Conservation (phyloP, 345 rosid genomes). For the Eucalyptus tenuipes region DNA sequence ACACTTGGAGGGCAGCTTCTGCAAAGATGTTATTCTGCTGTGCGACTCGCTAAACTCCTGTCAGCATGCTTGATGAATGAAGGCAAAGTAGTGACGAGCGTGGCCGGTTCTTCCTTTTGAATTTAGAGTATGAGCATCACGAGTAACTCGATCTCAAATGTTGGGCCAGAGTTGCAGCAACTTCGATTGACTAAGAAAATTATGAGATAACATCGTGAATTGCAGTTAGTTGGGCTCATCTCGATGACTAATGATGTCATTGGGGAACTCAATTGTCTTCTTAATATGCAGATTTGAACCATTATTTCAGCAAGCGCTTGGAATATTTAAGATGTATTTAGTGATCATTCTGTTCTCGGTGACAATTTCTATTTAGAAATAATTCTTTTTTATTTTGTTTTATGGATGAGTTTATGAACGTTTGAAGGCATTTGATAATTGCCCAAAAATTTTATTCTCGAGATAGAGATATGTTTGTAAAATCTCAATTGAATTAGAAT, state of each 20-base stretch:
- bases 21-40: background rate
- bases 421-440: rapidly evolving
- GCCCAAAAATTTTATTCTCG: too few relatives aligned
- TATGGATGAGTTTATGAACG: rapidly evolving
- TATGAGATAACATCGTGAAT: background rate
- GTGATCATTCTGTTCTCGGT: rapidly evolving
- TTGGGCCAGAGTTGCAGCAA: background rate
- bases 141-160: background rate
- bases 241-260: background rate
- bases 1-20: background rate
- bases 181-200: background rate
- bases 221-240: background rate
- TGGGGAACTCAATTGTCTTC: background rate
- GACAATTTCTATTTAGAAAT: too few relatives aligned
- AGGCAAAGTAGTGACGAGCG: background rate
- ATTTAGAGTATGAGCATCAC: background rate
- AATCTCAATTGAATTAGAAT: too few relatives aligned
- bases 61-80: background rate
- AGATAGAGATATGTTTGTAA: too few relatives aligned
- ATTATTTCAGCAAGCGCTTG: background rate
- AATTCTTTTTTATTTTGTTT: too few relatives aligned
- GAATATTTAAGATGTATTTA: background rate
- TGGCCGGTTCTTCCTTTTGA: background rate
- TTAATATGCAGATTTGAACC: background rate
- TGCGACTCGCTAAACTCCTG: background rate